Percentiles rank a stretch among this genome's conserved stretches.
These are phyloP conservation scores for Suhomyces atakaporum DNA, from an alignment of 1,139 yeast species.

Conservation along the genomic window DNA sequence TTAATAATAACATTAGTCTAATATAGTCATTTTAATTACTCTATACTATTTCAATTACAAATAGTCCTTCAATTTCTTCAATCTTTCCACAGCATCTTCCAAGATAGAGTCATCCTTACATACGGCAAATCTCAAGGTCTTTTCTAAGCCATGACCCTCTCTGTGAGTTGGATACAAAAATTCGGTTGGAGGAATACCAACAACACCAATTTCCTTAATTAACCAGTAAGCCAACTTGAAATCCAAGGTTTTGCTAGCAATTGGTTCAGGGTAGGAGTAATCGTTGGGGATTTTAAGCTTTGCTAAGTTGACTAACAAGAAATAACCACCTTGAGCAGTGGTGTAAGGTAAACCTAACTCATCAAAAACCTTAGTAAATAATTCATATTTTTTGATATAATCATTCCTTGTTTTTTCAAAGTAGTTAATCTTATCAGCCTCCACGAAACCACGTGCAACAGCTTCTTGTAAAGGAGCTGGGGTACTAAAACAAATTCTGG, in stretches of 20 bases:
- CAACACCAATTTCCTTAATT: constrained; percentile 89
- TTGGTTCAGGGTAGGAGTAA: constrained; percentile 70
- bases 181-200: constrained; percentile 95
- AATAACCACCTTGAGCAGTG: constrained; percentile 89
- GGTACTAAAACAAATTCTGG: constrained; percentile 85
- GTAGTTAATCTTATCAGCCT: constrained; percentile 64
- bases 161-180: constrained; percentile 64
- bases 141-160: constrained; percentile 75
- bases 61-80: constrained; percentile 68
- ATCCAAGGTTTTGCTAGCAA: constrained; percentile 68
- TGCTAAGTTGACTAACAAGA: constrained; percentile 81
- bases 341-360: constrained; percentile 88
- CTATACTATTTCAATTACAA: too few relatives aligned
- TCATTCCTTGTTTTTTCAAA: constrained; percentile 67
- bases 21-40: too few relatives aligned
- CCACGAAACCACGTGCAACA: constrained; percentile 69
- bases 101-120: constrained; percentile 86
- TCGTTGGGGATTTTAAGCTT: constrained; percentile 76
- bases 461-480: constrained; percentile 97
- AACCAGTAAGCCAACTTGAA: constrained; percentile 91
- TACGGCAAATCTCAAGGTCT: constrained; percentile 88
- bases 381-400: constrained; percentile 68
- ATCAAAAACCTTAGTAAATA: constrained; percentile 76
- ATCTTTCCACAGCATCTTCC: constrained; percentile 77
- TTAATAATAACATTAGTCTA: too few relatives aligned